Percentiles rank a stretch among this genome's conserved stretches.
phyloP scores from a whole-genome alignment of 148 eudicot species.

The Vaccinium darrowii region DNA sequence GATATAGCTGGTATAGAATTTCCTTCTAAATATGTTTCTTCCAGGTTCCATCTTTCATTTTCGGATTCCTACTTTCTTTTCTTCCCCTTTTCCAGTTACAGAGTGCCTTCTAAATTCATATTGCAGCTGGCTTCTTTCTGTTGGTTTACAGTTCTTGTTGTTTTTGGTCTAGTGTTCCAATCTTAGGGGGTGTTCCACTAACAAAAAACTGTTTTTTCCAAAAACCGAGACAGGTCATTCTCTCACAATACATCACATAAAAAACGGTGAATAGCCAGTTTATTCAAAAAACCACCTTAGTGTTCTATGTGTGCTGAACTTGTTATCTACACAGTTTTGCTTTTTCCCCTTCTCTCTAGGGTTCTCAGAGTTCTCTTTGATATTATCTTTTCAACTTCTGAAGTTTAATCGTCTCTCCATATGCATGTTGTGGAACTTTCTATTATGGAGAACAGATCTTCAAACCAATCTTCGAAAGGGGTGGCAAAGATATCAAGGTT shows the following conservation, averaged over 20 bases:
- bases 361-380: background rate
- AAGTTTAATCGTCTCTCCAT: conserved; percentile 10
- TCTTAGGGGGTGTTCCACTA: too few species aligned
- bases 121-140: background rate
- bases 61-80: background rate
- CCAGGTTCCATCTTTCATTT: background rate
- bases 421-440: conserved; percentile 15
- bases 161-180: background rate
- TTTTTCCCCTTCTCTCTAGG: background rate
- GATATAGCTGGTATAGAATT: background rate
- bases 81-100: background rate
- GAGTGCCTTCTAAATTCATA: background rate
- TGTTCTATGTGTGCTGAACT: background rate
- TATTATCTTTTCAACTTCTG: background rate
- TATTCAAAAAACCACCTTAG: too few species aligned
- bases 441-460: conserved; percentile 40
- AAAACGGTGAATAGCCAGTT: too few species aligned
- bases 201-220: too few species aligned
- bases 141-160: background rate
- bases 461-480: conserved; percentile 36
- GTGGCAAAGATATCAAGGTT: conserved; percentile 67
- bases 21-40: conserved; percentile 4
- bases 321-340: too few species aligned
- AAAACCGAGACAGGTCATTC: too few species aligned
- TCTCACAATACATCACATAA: too few species aligned